These are phyloP conservation scores for Solanum lycopersicoides DNA, from an alignment of 257 asterid genomes.

Conservation along the genomic window DNA sequence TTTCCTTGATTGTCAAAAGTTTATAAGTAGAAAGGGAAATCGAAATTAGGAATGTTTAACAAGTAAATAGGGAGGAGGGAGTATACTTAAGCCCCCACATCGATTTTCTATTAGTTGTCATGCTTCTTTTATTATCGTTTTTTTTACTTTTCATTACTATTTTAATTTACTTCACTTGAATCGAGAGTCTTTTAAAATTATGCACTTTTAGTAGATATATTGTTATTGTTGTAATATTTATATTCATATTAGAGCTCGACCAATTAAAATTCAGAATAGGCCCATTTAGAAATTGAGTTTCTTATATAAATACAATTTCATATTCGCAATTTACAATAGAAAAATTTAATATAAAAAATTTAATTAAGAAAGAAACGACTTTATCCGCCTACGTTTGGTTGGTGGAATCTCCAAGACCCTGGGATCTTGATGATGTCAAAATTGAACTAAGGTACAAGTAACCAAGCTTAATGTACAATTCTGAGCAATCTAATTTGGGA, in stretches of 20 bases:
- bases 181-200: background rate
- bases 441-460: background rate
- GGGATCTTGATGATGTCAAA: background rate
- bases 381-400: no score
- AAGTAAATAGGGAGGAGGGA: background rate
- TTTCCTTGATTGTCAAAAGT: no score
- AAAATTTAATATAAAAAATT: no score
- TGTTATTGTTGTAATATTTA: background rate
- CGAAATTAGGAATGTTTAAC: background rate
- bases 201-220: no score
- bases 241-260: fast-evolving
- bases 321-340: no score
- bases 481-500: background rate
- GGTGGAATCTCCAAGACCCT: background rate
- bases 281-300: background rate
- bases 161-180: background rate
- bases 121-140: background rate
- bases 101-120: background rate
- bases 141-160: background rate
- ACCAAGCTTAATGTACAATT: background rate
- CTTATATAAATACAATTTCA: background rate
- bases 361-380: no score
- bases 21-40: no score
- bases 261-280: background rate
- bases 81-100: background rate